A percentile compares a stretch with the other conserved stretches of the same genome.
Evolutionary conservation across 495 filamentous ascomycete species (phyloP).

Genomic region (Glonium stellatum): DNA sequence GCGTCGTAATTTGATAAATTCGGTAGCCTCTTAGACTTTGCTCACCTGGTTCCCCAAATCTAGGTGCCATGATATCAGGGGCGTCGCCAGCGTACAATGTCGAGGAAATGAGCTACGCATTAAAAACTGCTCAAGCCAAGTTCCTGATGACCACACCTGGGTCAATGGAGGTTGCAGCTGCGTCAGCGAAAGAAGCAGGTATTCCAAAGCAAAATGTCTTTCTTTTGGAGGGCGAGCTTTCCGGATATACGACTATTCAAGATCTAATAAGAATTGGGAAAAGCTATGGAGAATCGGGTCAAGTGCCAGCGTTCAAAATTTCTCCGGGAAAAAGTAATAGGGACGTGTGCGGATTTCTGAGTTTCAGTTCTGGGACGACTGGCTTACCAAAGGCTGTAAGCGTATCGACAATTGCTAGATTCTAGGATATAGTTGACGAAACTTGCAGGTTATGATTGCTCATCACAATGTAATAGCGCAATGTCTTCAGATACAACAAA

Average conservation of each 20-base stretch:
- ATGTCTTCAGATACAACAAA: conserved; percentile 48
- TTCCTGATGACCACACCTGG: conserved; percentile 50
- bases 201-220: conserved; percentile 46
- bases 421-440: conserved; percentile 12
- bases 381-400: conserved; percentile 43
- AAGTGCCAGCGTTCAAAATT: conserved; percentile 41
- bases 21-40: neutral
- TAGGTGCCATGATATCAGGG: conserved; percentile 47
- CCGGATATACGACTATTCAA: conserved; percentile 45
- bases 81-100: conserved; percentile 54
- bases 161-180: conserved; percentile 44
- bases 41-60: neutral
- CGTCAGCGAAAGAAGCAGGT: conserved; percentile 47
- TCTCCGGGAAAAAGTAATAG: conserved; percentile 46
- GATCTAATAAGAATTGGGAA: conserved; percentile 44
- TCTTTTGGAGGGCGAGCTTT: conserved; percentile 47
- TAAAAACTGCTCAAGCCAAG: conserved; percentile 47
- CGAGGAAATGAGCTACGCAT: conserved; percentile 56
- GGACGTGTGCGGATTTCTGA: conserved; percentile 51
- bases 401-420: neutral
- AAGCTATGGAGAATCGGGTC: conserved; percentile 32
- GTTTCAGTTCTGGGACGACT: conserved; percentile 51
- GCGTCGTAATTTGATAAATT: neutral
- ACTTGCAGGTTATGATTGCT: conserved; percentile 46
- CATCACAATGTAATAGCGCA: conserved; percentile 60